Evolutionary conservation across 352 stramenopile genomes (phyloP).

Genomic region (Phytophthora meadii): DNA sequence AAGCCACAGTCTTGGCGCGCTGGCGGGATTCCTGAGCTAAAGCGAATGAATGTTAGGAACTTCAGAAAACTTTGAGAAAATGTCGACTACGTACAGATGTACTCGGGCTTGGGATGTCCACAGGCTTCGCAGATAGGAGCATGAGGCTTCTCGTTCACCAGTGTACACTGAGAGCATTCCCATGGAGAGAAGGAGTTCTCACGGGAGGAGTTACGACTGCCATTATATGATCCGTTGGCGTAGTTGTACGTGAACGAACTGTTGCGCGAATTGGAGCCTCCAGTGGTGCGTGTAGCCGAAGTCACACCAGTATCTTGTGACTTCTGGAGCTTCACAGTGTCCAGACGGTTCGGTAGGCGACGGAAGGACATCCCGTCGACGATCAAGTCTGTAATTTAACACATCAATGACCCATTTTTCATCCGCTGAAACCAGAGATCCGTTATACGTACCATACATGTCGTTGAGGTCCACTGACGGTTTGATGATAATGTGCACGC

Average conservation of each 20-base stretch:
- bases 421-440: too few relatives aligned
- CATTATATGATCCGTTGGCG: constrained; percentile 33
- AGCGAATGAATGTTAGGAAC: too few relatives aligned
- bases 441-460: constrained; percentile 74
- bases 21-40: constrained; percentile 55
- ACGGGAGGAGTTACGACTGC: constrained; percentile 45
- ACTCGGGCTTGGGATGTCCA: constrained; percentile 62
- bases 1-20: constrained; percentile 54
- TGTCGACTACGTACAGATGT: constrained; percentile 54
- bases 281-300: constrained; percentile 28
- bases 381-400: constrained; percentile 62
- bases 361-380: constrained; percentile 84
- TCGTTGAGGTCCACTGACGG: constrained; percentile 87
- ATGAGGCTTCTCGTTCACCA: constrained; percentile 81
- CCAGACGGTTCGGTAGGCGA: constrained; percentile 70
- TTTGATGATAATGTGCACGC: constrained; percentile 88
- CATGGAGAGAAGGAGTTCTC: constrained; percentile 71
- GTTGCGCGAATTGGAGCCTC: constrained; percentile 30
- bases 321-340: constrained; percentile 48
- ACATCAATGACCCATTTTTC: too few relatives aligned
- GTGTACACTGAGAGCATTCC: constrained; percentile 75
- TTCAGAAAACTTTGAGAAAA: too few relatives aligned
- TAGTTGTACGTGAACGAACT: constrained; percentile 57
- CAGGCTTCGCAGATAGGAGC: constrained; percentile 81
- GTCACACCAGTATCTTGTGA: constrained; percentile 35